Evolutionary conservation across 257 asterid genomes (phyloP), one percentile per base, ranked within the genome.

Genomic region (Hygrophila difformis): DNA sequence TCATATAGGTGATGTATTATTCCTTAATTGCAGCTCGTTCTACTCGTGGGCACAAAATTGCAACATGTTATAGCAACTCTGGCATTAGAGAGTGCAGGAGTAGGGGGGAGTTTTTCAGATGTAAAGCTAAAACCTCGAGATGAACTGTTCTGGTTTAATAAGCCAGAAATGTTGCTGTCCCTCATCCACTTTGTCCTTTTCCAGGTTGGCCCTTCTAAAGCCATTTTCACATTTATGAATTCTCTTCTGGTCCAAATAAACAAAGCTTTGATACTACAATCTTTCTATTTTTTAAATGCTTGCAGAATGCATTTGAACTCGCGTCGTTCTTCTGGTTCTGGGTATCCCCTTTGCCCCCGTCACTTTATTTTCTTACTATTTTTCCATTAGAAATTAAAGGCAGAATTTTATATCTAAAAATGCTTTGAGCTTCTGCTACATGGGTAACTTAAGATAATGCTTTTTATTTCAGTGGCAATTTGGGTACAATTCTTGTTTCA

Each of bases 311-410:
- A 5, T 70, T 70, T 26, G 99, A 91, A 76, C 92, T 91, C 26
- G 95, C 99, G 49, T 91, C 99, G 8, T 86, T 91, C 65, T 91
- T 91, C 71, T 91, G 99, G 99, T 91, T 91, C 72, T 91, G 99
- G 99, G 99, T 91, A 86, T 8, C 47, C 47, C 47, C 44, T 45
- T 69, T 35, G 67, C 37, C 26, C 50, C 71, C 63, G 12, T 24
- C 8, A 1, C 13, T 15, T 44, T 38, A 2, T n/a, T 38, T 45
- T 18, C n/a, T n/a, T n/a, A n/a, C n/a, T n/a, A n/a, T n/a, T n/a
- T n/a, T n/a, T n/a, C n/a, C n/a, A n/a, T n/a, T n/a, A n/a, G n/a
- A n/a, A n/a, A n/a, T n/a, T n/a, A n/a, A n/a, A n/a, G n/a, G n/a
- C n/a, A n/a, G n/a, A n/a, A n/a, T n/a, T n/a, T n/a, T n/a, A n/a